These are phyloP conservation scores for Fraxinus anomala DNA, from an alignment of 257 asterid species.

Conservation along the genomic window DNA sequence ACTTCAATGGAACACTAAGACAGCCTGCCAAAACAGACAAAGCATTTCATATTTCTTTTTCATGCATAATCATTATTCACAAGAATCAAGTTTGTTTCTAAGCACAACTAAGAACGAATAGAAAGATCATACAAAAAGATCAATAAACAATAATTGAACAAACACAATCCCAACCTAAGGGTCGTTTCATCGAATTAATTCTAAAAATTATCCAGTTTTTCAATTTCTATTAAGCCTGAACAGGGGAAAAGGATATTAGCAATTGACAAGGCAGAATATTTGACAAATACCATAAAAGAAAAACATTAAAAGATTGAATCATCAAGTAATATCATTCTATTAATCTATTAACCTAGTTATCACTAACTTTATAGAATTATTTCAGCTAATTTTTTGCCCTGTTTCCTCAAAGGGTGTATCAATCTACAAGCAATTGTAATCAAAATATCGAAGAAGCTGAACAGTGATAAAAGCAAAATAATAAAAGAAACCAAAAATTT, in stretches of 20 bases:
- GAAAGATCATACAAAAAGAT: background rate
- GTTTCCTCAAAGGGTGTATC: background rate
- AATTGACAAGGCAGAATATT: background rate
- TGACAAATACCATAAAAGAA: background rate
- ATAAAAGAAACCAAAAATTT: conserved; percentile 13
- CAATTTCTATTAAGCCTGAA: background rate
- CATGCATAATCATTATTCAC: background rate
- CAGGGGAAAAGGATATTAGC: background rate
- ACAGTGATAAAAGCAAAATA: background rate
- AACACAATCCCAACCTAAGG: background rate
- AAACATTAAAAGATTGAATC: background rate
- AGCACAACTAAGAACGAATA: background rate
- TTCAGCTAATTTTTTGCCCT: background rate
- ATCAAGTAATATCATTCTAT: background rate
- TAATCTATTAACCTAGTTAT: background rate
- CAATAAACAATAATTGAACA: background rate
- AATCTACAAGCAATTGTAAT: background rate
- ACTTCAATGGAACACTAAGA: conserved; percentile 18
- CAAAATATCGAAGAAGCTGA: conserved; percentile 2
- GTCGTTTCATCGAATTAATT: no score
- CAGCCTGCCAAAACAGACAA: conserved; percentile 28
- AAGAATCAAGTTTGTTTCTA: background rate
- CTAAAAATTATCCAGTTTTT: background rate
- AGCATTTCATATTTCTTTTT: conserved; percentile 17
- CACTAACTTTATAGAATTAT: background rate